phyloP scores from a whole-genome alignment of 352 stramenopile species.

The Phytophthora pistaciae region DNA sequence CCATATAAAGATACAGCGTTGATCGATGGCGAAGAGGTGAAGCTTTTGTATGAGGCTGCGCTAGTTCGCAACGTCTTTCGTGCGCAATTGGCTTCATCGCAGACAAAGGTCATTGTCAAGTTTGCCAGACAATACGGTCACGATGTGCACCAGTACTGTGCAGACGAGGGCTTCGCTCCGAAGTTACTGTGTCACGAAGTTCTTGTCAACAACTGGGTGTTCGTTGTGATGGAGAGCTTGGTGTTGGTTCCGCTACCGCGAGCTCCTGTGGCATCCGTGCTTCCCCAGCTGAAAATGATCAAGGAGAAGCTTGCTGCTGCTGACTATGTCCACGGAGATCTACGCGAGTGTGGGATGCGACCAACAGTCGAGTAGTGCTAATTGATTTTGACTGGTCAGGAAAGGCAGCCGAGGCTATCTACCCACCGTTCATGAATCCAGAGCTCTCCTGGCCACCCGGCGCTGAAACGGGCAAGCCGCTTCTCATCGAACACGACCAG shows the following conservation, averaged over 20 bases:
- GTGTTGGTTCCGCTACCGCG: too few relatives aligned
- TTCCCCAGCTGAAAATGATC: constrained; percentile 28
- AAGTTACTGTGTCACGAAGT: constrained; percentile 26
- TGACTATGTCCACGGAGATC: constrained; percentile 21
- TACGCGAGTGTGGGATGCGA: constrained; percentile 32
- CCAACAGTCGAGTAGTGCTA: constrained; percentile 37
- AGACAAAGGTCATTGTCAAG: constrained; percentile 33
- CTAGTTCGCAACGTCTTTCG: constrained; percentile 28
- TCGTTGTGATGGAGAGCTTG: constrained; percentile 38
- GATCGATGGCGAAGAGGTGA: constrained; percentile 9
- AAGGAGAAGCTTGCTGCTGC: constrained; percentile 11
- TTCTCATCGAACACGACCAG: constrained; percentile 15
- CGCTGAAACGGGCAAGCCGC: constrained; percentile 23
- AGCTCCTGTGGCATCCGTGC: constrained; percentile 6
- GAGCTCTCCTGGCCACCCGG: constrained; percentile 26
- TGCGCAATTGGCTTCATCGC: constrained; percentile 8
- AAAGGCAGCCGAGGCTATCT: constrained; percentile 24
- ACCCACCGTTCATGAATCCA: constrained; percentile 41
- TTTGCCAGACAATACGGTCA: constrained; percentile 28
- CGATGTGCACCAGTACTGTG: constrained; percentile 32
- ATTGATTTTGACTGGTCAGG: constrained; percentile 45
- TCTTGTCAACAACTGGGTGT: constrained; percentile 26
- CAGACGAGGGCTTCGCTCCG: constrained; percentile 21
- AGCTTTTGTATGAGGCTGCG: constrained; percentile 28
- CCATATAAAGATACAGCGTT: constrained; percentile 34